phyloP scores from a whole-genome alignment of 371 early-diverging fungal species.

The Enteropsectra breve region DNA sequence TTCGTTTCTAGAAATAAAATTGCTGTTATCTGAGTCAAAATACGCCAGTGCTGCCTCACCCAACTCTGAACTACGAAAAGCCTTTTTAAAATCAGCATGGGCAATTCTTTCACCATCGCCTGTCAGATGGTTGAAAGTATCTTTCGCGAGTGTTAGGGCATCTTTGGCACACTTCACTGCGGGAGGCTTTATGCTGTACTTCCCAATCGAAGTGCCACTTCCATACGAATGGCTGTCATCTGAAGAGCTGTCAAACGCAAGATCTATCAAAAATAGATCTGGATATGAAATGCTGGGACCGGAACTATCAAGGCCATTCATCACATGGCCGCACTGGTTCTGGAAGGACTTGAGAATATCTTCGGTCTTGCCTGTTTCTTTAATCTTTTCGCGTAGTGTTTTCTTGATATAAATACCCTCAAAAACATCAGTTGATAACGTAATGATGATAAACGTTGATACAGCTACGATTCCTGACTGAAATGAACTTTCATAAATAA shows the following conservation, averaged over 20 bases:
- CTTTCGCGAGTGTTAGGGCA: constrained; percentile 53
- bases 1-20: constrained; percentile 53
- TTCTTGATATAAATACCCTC: constrained; percentile 45
- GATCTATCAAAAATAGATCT: constrained; percentile 34
- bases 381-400: constrained; percentile 49
- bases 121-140: constrained; percentile 53
- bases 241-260: neutral
- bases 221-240: neutral
- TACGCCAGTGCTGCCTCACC: constrained; percentile 56
- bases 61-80: constrained; percentile 55
- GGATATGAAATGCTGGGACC: constrained; percentile 21
- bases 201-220: neutral
- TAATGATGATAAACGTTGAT: too few relatives aligned
- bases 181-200: constrained; percentile 42
- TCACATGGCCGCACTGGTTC: constrained; percentile 52
- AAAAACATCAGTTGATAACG: too few relatives aligned
- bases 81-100: constrained; percentile 53
- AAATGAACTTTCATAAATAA: too few relatives aligned
- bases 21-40: constrained; percentile 51
- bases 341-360: constrained; percentile 52
- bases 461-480: too few relatives aligned
- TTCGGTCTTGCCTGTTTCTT: constrained; percentile 54
- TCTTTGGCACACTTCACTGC: constrained; percentile 49
- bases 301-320: neutral
- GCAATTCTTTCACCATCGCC: constrained; percentile 31